Base-by-base conservation (phyloP, 2,329 filamentous ascomycete species). In the Dothideomycetes sp. region DNA sequence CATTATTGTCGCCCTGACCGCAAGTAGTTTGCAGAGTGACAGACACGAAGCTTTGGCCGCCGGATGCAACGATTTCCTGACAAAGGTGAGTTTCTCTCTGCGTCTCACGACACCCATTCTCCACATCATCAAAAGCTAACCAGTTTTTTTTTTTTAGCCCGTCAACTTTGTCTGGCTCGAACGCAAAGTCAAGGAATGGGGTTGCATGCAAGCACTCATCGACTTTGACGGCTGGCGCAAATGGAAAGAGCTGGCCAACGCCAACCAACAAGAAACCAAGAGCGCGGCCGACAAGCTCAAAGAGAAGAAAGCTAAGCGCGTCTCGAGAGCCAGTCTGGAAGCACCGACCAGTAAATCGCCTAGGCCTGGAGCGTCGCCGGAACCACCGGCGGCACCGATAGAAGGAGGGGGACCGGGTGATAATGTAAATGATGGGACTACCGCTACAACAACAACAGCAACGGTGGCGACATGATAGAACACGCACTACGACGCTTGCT, bases 121-220 rank as follows among this genome's bases (percentile, higher is more conserved):
- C 12, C n/a, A n/a, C n/a, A n/a, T n/a, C n/a, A n/a, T n/a, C n/a
- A n/a, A 5, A 29, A 3, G n/a, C 40, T 13, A 15, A 13, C 6
- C 13, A 8, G n/a, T 25, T 42, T n/a, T 23, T 11, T 10, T 5
- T 7, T 15, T 23, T 10, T 24, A 42, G 85, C 91, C 91, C 15
- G 89, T 98, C 51, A 94, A 94, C 60, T 95, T 95, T 57, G 83
- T 93, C 45, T 98, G 89, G 88, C 76, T 98, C 18, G 86, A 95
- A 61, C 79, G 89, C 44, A 98, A 98, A 62, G 88, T 96, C 52
- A 95, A 93, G 65, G 91, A 98, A 70, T 98, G 91, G 91, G 91
- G 91, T 43, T 96, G 91, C 68, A 98, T 98, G 91, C 91, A 96
- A 67, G 91, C 91, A 8, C 73, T 98, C 17, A 96, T 98, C 55